Base-by-base conservation (phyloP, 2,329 filamentous ascomycete species). In the Arthrobotrys musiformis region DNA sequence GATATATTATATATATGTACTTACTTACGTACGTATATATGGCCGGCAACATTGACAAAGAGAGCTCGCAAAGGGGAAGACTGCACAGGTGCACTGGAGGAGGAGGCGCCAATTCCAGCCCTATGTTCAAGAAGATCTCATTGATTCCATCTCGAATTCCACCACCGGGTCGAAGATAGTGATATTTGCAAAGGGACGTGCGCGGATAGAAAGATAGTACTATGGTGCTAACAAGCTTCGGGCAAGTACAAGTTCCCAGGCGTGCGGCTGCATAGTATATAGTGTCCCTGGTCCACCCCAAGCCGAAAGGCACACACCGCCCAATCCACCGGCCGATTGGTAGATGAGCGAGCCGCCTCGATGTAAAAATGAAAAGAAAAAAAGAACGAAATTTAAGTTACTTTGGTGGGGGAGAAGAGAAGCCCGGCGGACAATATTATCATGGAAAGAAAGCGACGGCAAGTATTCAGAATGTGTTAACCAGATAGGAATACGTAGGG, bases 111-210 rank as follows among this genome's bases (percentile, higher is more conserved):
- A n/a, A n/a, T n/a, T n/a, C n/a, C n/a, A n/a, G n/a, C n/a, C n/a
- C n/a, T n/a, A n/a, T n/a, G n/a, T n/a, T n/a, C n/a, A n/a, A n/a
- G n/a, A n/a, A n/a, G n/a, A n/a, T n/a, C n/a, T n/a, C 11, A 15
- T n/a, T 9, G 11, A 42, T 42, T 42, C 37, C 5, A n/a, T n/a
- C 37, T 11, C 15, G 37, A 42, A 13, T 4, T 9, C 30, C 4
- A 9, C 5, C 9, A 33, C 40, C 40, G 54, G 30, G n/a, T n/a
- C 30, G 40, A 61, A 11, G 35, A 8, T 19, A 17, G 35, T 13
- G 33, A 37, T 15, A 37, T 6, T 62, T 42, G 33, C 40, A 63
- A 62, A 46, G 56, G 56, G 22, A 35, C 54, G 46, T 56, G 66
- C 28, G 42, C 56, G 24, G 42, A 70, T 62, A 62, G 62, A 54